phyloP scores from a whole-genome alignment of 208 protist genomes.

The Leishmania turanica region DNA sequence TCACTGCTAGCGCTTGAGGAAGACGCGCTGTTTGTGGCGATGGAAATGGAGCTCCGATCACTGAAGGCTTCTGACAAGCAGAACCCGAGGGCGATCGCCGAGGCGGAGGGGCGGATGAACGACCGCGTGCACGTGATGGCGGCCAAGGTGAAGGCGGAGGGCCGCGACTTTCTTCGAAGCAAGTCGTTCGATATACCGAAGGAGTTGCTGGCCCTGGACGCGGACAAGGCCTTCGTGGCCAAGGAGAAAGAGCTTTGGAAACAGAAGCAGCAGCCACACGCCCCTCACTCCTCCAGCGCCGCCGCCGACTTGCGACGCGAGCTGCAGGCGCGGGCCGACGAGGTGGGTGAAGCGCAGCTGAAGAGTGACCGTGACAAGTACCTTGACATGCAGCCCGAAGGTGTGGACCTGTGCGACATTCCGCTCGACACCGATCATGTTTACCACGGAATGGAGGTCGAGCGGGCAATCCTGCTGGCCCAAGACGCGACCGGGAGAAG shows the following conservation, averaged over 20 bases:
- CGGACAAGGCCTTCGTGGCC: slow-evolving; percentile 44
- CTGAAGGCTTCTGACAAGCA: slow-evolving; percentile 37
- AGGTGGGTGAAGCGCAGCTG: slow-evolving; percentile 49
- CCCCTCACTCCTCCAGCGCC: slow-evolving; percentile 22
- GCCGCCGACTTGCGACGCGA: slow-evolving; percentile 42
- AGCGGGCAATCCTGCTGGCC: slow-evolving; percentile 65
- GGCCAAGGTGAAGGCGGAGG: slow-evolving; percentile 38
- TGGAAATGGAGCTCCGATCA: slow-evolving; percentile 69
- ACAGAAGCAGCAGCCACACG: slow-evolving; percentile 28
- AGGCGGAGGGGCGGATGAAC: slow-evolving; percentile 52
- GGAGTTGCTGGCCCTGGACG: slow-evolving; percentile 47
- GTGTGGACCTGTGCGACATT: slow-evolving; percentile 63
- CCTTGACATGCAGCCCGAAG: slow-evolving; percentile 49
- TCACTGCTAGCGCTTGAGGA: slow-evolving; percentile 57
- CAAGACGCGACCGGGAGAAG: slow-evolving; percentile 22
- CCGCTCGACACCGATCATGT: slow-evolving; percentile 54
- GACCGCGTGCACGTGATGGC: slow-evolving; percentile 65
- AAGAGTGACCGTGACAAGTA: slow-evolving; percentile 56
- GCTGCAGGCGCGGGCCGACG: slow-evolving; percentile 52
- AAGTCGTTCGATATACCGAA: slow-evolving; percentile 55
- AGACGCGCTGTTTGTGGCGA: slow-evolving; percentile 53
- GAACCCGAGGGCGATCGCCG: slow-evolving; percentile 36
- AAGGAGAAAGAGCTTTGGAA: slow-evolving; percentile 53
- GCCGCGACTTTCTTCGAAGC: slow-evolving; percentile 57
- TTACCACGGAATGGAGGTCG: slow-evolving; percentile 55